Evolutionary conservation across 768 basidiomycete genomes (phyloP), one percentile per base, ranked within the genome.

Genomic region (Porphyrellus cyaneotinctus): DNA sequence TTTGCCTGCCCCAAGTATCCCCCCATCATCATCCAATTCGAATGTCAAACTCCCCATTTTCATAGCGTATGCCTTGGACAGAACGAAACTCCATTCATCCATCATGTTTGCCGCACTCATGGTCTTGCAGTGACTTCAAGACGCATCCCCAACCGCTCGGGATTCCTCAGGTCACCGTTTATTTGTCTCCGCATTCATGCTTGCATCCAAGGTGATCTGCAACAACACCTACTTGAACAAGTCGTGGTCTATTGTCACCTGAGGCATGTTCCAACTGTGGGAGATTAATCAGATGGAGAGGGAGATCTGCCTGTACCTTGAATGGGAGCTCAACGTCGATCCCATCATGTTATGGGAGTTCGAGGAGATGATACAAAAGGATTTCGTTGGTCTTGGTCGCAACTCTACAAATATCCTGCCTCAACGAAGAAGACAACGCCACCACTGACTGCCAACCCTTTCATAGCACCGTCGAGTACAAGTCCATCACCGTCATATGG

Each of bases 1-100:
- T 95, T 94, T 64, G 83, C 85, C 0, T 95, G 93, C 64, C 93
- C 92, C 3, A 88, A 93, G 55, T 76, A 83, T 26, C 87, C 91
- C 4, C 83, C 88, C 0, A n/a, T 62, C 68, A 0, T 71, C 69
- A 0, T 69, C 68, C 1, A 67, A 64, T 2, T 70, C 69, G 0
- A 63, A 52, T 0, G 58, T 69, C 7, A 70, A 70, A 7, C 67
- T 86, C 0, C 80, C 81, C 0, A 73, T 78, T 18, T 86, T 87
- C 62, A 82, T 85, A 57, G 84, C 84, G 0, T 87, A 87, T 53
- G 80, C 83, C 0, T 70, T 87, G 20, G 83, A 87, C 61, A 77
- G 87, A 35, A 88, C 85, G 0, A 76, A 85, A 2, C 73, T 88
- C 0, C 82, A 83, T 12, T 39, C 74, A 0, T 78, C 80, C 0